Conservation (phyloP, 2,329 filamentous ascomycete genomes). For the Epichloe sibirici region DNA sequence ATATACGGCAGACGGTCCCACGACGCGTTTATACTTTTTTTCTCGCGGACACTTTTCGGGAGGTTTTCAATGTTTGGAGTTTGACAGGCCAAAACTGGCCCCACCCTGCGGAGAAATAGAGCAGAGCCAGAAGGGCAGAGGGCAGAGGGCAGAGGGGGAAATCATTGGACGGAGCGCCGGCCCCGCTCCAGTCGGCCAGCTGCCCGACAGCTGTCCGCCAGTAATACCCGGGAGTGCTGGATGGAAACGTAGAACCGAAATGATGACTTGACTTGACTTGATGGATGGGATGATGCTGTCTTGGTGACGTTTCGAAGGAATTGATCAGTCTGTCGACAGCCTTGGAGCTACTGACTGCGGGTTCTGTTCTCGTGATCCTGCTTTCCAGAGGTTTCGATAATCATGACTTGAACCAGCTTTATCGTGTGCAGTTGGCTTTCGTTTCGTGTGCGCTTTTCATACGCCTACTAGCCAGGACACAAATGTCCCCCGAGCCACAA, state of each 20-base stretch:
- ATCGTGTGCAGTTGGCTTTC: no score
- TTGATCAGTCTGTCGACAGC: no score
- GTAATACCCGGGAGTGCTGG: neutral
- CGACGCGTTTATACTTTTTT: conserved; percentile 10
- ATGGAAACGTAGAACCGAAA: no score
- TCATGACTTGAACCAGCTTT: no score
- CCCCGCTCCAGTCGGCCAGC: neutral
- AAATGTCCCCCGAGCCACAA: no score
- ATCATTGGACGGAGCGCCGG: neutral
- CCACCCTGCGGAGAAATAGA: no score
- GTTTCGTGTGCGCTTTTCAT: no score
- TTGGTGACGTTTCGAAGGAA: neutral
- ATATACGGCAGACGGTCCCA: neutral
- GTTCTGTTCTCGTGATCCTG: no score
- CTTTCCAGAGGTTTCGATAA: no score
- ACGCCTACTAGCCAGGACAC: no score
- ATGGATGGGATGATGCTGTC: neutral
- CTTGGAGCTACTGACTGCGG: no score
- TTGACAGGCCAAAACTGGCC: no score
- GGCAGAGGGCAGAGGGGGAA: neutral
- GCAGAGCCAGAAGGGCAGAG: neutral
- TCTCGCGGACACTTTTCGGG: conserved; percentile 22
- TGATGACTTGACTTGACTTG: neutral
- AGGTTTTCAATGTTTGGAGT: neutral
- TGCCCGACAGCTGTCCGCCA: neutral